These are phyloP conservation scores for Senna tora DNA, from an alignment of 306 rosid genomes.

Conservation along the genomic window DNA sequence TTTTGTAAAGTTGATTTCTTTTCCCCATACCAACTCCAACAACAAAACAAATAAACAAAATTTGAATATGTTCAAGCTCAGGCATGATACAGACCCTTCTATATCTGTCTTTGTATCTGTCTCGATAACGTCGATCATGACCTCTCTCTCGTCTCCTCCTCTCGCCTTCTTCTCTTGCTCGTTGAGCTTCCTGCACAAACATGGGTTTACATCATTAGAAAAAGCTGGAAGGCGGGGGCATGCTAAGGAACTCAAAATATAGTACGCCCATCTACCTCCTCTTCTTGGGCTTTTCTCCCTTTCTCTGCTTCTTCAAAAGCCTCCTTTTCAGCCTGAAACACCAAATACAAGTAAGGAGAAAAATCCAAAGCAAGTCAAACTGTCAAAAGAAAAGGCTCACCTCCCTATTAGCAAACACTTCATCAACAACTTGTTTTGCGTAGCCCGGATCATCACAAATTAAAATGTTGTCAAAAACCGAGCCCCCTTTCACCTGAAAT, in stretches of 20 bases:
- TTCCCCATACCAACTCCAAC: too few relatives aligned
- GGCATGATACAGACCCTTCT: slow-evolving; percentile 58
- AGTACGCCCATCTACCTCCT: slow-evolving; percentile 60
- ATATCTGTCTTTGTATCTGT: slow-evolving; percentile 74
- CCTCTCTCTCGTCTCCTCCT: slow-evolving; percentile 82
- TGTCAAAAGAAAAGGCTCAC: slow-evolving; percentile 38
- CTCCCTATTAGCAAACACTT: slow-evolving; percentile 58
- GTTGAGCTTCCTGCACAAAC: slow-evolving; percentile 81
- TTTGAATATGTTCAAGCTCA: slow-evolving; percentile 8
- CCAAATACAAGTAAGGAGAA: slow-evolving; percentile 24
- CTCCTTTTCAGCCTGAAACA: slow-evolving; percentile 71
- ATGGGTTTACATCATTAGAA: slow-evolving; percentile 31
- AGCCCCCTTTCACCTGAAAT: slow-evolving; percentile 67
- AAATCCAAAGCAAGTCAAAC: slow-evolving; percentile 29
- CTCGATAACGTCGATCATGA: slow-evolving; percentile 65
- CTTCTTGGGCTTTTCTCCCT: slow-evolving; percentile 77
- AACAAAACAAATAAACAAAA: not conserved
- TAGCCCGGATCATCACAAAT: slow-evolving; percentile 64
- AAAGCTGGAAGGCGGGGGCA: not conserved
- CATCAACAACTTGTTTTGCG: slow-evolving; percentile 60
- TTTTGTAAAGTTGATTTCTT: too few relatives aligned
- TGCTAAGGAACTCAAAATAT: slow-evolving; percentile 5
- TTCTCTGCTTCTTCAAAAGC: slow-evolving; percentile 91
- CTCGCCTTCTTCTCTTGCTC: slow-evolving; percentile 99
- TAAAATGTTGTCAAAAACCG: slow-evolving; percentile 60